Conservation (phyloP, 257 asterid genomes). For the Nicotiana benthamiana region DNA sequence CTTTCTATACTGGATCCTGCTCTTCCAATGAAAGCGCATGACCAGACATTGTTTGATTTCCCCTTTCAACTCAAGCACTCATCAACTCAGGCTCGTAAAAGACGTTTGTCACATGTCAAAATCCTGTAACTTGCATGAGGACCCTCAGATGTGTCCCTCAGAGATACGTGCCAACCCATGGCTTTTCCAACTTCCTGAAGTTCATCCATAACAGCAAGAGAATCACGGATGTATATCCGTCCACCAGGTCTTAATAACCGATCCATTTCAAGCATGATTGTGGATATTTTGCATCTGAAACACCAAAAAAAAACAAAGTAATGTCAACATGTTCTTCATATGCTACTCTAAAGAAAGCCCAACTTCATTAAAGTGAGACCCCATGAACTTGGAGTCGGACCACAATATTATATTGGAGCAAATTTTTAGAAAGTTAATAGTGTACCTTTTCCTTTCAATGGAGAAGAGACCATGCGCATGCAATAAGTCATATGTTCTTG, state of each 20-base stretch:
- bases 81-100: not conserved
- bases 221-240: constrained; percentile 58
- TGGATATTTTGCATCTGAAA: constrained; percentile 61
- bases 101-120: constrained; percentile 55
- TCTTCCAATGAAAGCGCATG: not conserved
- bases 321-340: not conserved
- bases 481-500: constrained; percentile 65
- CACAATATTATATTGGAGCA: not conserved
- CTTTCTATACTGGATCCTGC: not conserved
- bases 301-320: not conserved
- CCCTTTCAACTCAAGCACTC: not conserved
- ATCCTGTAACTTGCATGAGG: constrained; percentile 76
- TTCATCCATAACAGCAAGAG: constrained; percentile 54
- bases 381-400: not conserved
- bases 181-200: constrained; percentile 60
- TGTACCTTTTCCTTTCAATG: constrained; percentile 46
- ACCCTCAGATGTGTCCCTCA: constrained; percentile 80
- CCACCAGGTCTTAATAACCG: constrained; percentile 85
- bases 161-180: constrained; percentile 59
- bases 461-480: constrained; percentile 71
- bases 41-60: not conserved
- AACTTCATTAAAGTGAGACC: not conserved
- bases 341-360: not conserved
- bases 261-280: constrained; percentile 91
- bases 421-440: not conserved